Evolutionary conservation across 2,329 filamentous ascomycete species (phyloP), one percentile per base, ranked within the genome.

Genomic region (Colletotrichum viniferum): DNA sequence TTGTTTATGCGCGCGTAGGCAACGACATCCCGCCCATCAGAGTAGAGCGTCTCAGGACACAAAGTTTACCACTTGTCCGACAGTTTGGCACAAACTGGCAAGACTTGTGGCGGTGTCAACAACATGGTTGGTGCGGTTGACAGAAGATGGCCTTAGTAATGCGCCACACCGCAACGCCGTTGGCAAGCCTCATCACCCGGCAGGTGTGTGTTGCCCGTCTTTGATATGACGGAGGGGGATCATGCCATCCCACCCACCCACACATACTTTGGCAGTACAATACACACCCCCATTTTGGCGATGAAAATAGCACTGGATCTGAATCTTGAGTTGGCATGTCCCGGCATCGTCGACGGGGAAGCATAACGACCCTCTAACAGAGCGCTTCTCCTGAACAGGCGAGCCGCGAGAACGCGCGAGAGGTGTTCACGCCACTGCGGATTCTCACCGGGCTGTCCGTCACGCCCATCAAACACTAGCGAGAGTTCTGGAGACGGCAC

Each of bases 381-480:
- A 55, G 68, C 67, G 38, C 62, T 48, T 60, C 55, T 67, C 14
- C 62, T 34, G 52, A 55, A 43, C 38, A 28, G 60, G 71, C 36
- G 28, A 28, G 52, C 24, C 14, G 32, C 38, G 38, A 26, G n/a
- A 24, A 58, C 24, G 24, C 24, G 24, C 43, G 26, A 24, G 62
- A 72, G 21, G 48, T 55, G 21, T 74, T 28, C 36, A 72, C 58
- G 63, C 43, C 56, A 52, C 62, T 74, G 21, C n/a, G 56, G 69
- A 73, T 75, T 73, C 43, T 73, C 73, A 75, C 73, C 73, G n/a
- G 69, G 73, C 58, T 67, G 62, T 30, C 48, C 55, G 56, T 68
- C 36, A 55, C 55, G 63, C 28, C 69, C 36, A 63, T 68, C 63
- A 63, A 60, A 64, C 38, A 63, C 69, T 68, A 68, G 73, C 43